phyloP scores from a whole-genome alignment of 225 moss, liverwort and hornwort species.

The Polytrichum commune region DNA sequence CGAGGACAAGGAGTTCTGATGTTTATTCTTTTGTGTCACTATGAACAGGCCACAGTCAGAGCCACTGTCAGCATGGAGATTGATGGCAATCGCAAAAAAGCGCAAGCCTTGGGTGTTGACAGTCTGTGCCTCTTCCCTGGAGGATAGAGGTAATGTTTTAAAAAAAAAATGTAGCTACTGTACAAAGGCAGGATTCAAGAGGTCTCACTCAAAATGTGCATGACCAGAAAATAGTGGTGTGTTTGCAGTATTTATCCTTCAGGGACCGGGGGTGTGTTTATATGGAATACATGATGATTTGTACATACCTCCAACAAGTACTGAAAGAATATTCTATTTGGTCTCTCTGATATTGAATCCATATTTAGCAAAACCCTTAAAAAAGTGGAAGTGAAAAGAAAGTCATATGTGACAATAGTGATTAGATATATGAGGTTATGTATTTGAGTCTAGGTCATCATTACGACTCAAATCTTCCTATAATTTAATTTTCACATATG shows the following conservation, averaged over 20 bases:
- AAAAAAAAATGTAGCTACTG: not conserved
- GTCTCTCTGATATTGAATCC: too few relatives aligned
- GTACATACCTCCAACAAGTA: not conserved
- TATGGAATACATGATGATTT: not conserved
- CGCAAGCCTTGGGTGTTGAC: slow-evolving; percentile 30
- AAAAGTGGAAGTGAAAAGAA: too few relatives aligned
- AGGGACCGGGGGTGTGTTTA: too few relatives aligned
- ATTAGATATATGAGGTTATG: too few relatives aligned
- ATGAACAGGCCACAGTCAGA: not conserved
- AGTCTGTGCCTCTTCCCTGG: slow-evolving; percentile 39
- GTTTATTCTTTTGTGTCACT: not conserved
- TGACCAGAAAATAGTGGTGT: not conserved
- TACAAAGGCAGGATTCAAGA: not conserved
- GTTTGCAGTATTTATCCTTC: too few relatives aligned
- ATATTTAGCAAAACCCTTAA: too few relatives aligned
- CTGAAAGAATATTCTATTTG: not conserved
- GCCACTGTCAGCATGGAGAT: slow-evolving; percentile 27
- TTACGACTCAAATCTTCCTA: too few relatives aligned
- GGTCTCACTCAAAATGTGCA: not conserved
- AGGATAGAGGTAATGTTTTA: slow-evolving; percentile 10
- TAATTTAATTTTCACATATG: too few relatives aligned
- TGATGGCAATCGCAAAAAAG: slow-evolving; percentile 13
- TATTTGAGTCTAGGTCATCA: too few relatives aligned
- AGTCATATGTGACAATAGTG: too few relatives aligned
- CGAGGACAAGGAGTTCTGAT: not conserved